A percentile compares a stretch with the other conserved stretches of the same genome.
phyloP scores from a whole-genome alignment of 371 early-diverging fungal genomes.

The Apophysomyces trapeziformis region DNA sequence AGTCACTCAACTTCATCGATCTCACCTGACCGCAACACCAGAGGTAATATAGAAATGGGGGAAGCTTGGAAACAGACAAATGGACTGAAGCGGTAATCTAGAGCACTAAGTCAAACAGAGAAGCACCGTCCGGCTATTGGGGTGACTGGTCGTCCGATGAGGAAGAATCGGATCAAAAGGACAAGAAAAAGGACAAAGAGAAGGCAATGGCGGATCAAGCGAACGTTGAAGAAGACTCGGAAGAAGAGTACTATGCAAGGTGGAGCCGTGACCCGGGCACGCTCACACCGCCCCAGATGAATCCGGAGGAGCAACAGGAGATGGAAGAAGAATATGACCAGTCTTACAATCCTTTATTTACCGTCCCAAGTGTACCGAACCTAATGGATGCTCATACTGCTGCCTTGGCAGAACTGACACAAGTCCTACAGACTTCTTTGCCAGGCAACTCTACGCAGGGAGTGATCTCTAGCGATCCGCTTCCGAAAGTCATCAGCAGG shows the following conservation, averaged over 20 bases:
- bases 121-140: slow-evolving; percentile 53
- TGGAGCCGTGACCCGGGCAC: slow-evolving; percentile 53
- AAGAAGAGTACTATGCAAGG: slow-evolving; percentile 46
- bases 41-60: slow-evolving; percentile 24
- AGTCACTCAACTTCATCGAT: slow-evolving; percentile 27
- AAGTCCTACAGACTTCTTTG: slow-evolving; percentile 42
- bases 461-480: slow-evolving; percentile 24
- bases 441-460: slow-evolving; percentile 19
- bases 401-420: slow-evolving; percentile 46
- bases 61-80: background rate
- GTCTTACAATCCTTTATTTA: slow-evolving; percentile 52
- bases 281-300: slow-evolving; percentile 40
- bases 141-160: slow-evolving; percentile 55
- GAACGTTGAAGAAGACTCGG: slow-evolving; percentile 30
- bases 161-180: slow-evolving; percentile 15
- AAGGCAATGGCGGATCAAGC: slow-evolving; percentile 13
- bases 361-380: slow-evolving; percentile 57
- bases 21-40: slow-evolving; percentile 18
- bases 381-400: slow-evolving; percentile 49
- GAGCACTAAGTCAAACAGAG: slow-evolving; percentile 16
- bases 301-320: slow-evolving; percentile 34
- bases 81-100: background rate
- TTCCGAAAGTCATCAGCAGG: slow-evolving; percentile 34
- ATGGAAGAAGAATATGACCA: slow-evolving; percentile 55
- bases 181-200: slow-evolving; percentile 13